Percentiles rank a stretch among this genome's conserved stretches.
These are phyloP conservation scores for Elaeis guineensis DNA, from an alignment of 176 grass and related monocot genomes.

Conservation along the genomic window DNA sequence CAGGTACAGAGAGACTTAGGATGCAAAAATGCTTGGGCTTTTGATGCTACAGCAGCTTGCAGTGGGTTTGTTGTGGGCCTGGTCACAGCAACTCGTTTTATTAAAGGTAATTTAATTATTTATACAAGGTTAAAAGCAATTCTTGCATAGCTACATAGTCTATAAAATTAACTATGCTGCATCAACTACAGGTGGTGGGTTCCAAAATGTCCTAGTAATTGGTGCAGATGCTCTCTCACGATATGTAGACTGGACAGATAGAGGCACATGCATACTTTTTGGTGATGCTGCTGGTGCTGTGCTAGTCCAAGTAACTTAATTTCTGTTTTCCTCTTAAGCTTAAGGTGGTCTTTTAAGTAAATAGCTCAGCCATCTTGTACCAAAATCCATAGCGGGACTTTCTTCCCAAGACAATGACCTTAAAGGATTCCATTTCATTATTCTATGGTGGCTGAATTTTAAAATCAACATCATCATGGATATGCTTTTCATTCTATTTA, in stretches of 20 bases:
- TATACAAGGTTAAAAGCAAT: neutral
- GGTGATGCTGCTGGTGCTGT: conserved; percentile 95
- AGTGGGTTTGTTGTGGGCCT: conserved; percentile 88
- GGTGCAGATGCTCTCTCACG: conserved; percentile 94
- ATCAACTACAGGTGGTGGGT: conserved; percentile 40
- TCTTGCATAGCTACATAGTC: too few species aligned
- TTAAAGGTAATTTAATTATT: conserved; percentile 56
- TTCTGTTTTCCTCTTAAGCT: conserved; percentile 4
- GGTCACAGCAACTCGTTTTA: conserved; percentile 72
- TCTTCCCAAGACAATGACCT: too few species aligned
- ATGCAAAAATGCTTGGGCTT: conserved; percentile 82
- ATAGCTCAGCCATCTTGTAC: too few species aligned
- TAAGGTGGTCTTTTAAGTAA: too few species aligned
- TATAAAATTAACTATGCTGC: conserved; percentile 1
- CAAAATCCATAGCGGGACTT: too few species aligned
- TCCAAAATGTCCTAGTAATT: conserved; percentile 70
- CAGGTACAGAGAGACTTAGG: conserved; percentile 71
- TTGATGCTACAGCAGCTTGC: conserved; percentile 87
- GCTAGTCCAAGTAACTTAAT: conserved; percentile 59
- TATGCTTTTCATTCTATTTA: too few species aligned
- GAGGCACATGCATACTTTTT: conserved; percentile 98
- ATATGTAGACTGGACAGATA: conserved; percentile 88
- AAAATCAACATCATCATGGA: too few species aligned
- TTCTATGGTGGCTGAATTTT: too few species aligned
- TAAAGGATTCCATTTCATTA: too few species aligned